Base-by-base conservation (phyloP, 23 red algal genomes). In the Gracilaria gracilis region DNA sequence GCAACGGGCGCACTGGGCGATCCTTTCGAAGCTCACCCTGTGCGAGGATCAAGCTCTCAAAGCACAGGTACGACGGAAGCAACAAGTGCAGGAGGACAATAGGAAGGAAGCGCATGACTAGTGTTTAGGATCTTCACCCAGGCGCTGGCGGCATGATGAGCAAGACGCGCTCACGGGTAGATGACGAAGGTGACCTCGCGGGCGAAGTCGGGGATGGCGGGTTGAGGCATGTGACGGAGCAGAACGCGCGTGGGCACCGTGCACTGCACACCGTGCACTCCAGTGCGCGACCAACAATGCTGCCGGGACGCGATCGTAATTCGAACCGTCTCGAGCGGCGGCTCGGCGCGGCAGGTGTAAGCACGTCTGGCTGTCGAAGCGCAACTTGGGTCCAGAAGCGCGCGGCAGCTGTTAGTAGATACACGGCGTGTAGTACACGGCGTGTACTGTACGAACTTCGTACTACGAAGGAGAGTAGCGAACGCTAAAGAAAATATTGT, bases 21-120 rank as follows among this genome's bases (percentile, higher is more conserved):
- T 90, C 87, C 54, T 90, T 90, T 5, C 74, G 72, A n/a, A 90
- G 67, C 64, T 90, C 87, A 23, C 87, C 87, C 25, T 71, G 65
- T 31, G 87, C 87, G n/a, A 71, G 87, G 17, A 90, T 46, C 14
- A 90, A 48, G 42, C 76, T 75, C 77, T 90, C 87, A 71, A 90
- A 90, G 28, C 29, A 69, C 64, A 69, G 64, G 64, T 7, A 38
- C 32, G 32, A 69, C 3, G 27, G 32, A 34, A 69, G 27, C 16
- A 69, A 20, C 64, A 19, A 36, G 28, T 12, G 64, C 64, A 32
- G 64, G 2, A 37, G 11, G 32, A 20, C 64, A 32, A 17, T 32
- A 12, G 31, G 33, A 37, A 69, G 64, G 16, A 28, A 32, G 33
- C 31, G 64, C 64, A 69, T 69, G 28, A 36, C 64, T 69, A 14